Conservation (phyloP, 1,284 basidiomycete species). For the Naganishia liquefaciens region DNA sequence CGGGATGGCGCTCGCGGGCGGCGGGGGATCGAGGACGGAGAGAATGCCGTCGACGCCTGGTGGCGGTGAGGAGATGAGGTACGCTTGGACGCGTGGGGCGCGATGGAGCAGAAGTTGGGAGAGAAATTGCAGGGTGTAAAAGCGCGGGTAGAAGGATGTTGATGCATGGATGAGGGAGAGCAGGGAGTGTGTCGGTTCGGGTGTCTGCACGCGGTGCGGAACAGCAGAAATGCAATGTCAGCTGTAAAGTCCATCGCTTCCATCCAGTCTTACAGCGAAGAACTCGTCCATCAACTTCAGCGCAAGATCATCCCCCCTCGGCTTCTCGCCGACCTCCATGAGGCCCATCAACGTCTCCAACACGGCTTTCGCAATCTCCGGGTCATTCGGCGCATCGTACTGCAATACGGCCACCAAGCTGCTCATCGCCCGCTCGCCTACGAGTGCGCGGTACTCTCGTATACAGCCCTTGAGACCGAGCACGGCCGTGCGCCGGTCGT, state of each 20-base stretch:
- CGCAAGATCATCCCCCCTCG: conserved; percentile 12
- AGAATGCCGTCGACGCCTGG: conserved; percentile 52
- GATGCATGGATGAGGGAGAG: conserved; percentile 68
- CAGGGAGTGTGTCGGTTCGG: conserved; percentile 73
- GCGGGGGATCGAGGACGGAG: conserved; percentile 47
- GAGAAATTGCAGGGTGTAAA: conserved; percentile 81
- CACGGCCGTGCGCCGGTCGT: conserved; percentile 88
- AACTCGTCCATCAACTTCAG: background rate
- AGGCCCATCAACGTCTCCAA: conserved; percentile 74
- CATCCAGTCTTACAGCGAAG: background rate
- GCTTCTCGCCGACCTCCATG: conserved; percentile 51
- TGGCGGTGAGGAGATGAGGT: conserved; percentile 65
- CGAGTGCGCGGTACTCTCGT: conserved; percentile 79
- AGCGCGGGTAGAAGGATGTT: conserved; percentile 76
- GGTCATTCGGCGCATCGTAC: conserved; percentile 82
- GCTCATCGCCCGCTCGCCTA: conserved; percentile 71
- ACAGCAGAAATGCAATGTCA: conserved; percentile 1
- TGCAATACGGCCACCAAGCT: conserved; percentile 77
- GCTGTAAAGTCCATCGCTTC: background rate
- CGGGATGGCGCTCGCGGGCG: conserved; percentile 33
- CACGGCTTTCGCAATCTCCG: conserved; percentile 84
- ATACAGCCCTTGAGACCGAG: conserved; percentile 87
- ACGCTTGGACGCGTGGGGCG: conserved; percentile 75
- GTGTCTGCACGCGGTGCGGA: conserved; percentile 35
- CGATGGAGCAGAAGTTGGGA: conserved; percentile 76